Conservation (phyloP, 345 rosid species). For the Eucalyptus cloeziana region DNA sequence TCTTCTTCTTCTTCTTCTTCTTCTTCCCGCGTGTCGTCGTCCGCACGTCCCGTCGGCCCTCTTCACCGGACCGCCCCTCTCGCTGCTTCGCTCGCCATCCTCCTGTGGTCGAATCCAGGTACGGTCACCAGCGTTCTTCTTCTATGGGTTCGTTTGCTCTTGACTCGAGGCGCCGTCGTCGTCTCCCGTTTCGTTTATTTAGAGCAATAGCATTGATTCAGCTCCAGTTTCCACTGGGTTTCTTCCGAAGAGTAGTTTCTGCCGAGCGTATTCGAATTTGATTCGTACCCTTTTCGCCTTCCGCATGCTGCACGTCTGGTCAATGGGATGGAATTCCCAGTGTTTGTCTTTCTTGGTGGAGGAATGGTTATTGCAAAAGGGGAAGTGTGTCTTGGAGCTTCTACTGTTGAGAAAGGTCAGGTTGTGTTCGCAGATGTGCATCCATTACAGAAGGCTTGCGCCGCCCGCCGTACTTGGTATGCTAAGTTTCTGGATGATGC, state of each 20-base stretch:
- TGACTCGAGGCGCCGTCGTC: background rate
- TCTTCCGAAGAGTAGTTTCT: background rate
- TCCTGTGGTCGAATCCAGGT: constrained; percentile 69
- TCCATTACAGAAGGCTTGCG: background rate
- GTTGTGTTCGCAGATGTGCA: background rate
- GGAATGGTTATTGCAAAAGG: background rate
- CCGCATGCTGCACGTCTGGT: background rate
- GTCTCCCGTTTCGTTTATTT: background rate
- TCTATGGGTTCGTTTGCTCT: background rate
- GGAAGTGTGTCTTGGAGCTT: background rate
- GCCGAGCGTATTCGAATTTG: background rate
- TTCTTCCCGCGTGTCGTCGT: background rate
- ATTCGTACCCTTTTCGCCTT: background rate
- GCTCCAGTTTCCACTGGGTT: background rate
- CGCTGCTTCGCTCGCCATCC: constrained; percentile 57
- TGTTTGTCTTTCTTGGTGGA: background rate
- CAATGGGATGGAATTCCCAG: background rate
- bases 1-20: constrained; percentile 4
- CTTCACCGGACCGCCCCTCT: constrained; percentile 35
- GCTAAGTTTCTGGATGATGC: background rate
- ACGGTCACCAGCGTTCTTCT: background rate
- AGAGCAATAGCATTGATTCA: background rate
- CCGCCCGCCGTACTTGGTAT: background rate
- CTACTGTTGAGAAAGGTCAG: background rate
- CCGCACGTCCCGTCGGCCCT: background rate